Conservation (phyloP, 495 filamentous ascomycete genomes). For the Jackrogersella multiformis region DNA sequence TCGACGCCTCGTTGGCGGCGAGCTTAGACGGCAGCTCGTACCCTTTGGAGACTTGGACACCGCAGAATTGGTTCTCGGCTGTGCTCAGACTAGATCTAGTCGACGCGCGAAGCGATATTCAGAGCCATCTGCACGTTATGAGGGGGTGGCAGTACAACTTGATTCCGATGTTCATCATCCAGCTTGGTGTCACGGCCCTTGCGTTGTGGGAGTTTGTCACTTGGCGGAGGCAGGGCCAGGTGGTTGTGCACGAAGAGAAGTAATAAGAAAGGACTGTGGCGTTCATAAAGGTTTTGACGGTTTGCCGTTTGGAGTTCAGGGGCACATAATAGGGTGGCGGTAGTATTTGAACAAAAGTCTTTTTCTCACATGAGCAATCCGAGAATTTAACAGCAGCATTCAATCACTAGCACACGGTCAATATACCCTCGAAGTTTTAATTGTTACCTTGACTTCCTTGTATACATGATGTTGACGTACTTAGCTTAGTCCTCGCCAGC, state of each 20-base stretch:
- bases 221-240: conserved; percentile 31
- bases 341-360: neutral
- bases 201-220: conserved; percentile 32
- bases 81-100: conserved; percentile 58
- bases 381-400: neutral
- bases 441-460: neutral
- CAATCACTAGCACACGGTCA: neutral
- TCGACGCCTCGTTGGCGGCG: conserved; percentile 49
- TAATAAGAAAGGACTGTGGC: neutral
- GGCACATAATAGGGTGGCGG: neutral
- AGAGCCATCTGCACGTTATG: conserved; percentile 54
- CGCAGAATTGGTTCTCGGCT: conserved; percentile 64
- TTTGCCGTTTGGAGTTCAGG: neutral
- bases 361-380: neutral
- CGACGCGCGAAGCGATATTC: conserved; percentile 48
- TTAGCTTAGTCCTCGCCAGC: too few species aligned
- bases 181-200: conserved; percentile 45
- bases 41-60: conserved; percentile 59
- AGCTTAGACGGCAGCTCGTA: conserved; percentile 53
- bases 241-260: conserved; percentile 7
- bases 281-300: neutral
- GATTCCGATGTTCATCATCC: conserved; percentile 60
- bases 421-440: neutral
- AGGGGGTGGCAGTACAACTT: conserved; percentile 65
- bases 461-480: too few species aligned